A percentile compares a stretch with the other conserved stretches of the same genome.
phyloP scores from a whole-genome alignment of 2,329 filamentous ascomycete genomes.

The Lasiodiplodia sp. region DNA sequence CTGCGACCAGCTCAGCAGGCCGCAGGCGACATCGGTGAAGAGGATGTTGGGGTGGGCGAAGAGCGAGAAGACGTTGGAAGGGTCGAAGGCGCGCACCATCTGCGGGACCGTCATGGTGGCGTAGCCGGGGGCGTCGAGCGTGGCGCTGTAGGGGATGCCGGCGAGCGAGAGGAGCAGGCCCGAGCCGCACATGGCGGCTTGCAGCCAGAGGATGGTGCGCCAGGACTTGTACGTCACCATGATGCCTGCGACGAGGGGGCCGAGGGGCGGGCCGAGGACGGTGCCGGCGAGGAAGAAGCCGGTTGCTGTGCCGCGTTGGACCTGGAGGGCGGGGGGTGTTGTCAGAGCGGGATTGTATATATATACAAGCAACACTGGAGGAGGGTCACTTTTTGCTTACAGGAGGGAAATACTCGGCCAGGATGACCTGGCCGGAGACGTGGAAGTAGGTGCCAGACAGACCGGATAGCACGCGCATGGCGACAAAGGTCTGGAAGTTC shows the following conservation, averaged over 20 bases:
- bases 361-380: too few species aligned
- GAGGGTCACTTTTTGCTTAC: constrained; percentile 1
- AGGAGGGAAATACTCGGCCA: constrained; percentile 36
- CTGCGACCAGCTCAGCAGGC: constrained; percentile 36
- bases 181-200: constrained; percentile 41
- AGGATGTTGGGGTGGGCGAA: constrained; percentile 38
- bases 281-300: constrained; percentile 54
- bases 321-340: constrained; percentile 31
- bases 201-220: constrained; percentile 44
- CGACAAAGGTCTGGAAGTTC: constrained; percentile 32
- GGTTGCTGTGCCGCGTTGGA: constrained; percentile 52
- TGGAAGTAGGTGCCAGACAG: constrained; percentile 35
- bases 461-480: constrained; percentile 33
- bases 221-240: constrained; percentile 42
- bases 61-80: constrained; percentile 34
- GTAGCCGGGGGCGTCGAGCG: background rate
- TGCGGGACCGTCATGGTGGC: constrained; percentile 1
- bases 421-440: constrained; percentile 34
- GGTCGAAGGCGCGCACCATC: constrained; percentile 35
- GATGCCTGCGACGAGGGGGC: constrained; percentile 42
- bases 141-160: constrained; percentile 33
- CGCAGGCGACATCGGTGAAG: constrained; percentile 37
- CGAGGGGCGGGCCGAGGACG: constrained; percentile 52
- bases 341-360: background rate
- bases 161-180: constrained; percentile 40